A percentile compares a stretch with the other conserved stretches of the same genome.
phyloP scores from a whole-genome alignment of 1,284 basidiomycete genomes.

The Earliella scabrosa region DNA sequence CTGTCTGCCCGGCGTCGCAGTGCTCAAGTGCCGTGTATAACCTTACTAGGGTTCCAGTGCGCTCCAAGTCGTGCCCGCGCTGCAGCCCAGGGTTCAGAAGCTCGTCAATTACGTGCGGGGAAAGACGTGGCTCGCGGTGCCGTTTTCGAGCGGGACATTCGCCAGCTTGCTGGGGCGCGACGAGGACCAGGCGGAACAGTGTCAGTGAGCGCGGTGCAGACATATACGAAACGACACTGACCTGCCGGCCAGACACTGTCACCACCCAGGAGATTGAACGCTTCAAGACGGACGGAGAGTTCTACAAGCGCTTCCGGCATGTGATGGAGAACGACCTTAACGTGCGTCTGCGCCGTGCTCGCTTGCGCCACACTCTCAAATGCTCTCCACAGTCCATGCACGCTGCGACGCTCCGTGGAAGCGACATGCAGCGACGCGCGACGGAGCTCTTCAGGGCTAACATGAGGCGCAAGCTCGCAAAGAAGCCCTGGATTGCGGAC shows the following conservation, averaged over 20 bases:
- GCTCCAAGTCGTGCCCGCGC: constrained; percentile 62
- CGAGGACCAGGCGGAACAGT: no score
- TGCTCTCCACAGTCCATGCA: constrained; percentile 47
- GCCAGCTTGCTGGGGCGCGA: constrained; percentile 42
- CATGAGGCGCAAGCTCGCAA: constrained; percentile 55
- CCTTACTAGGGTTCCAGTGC: constrained; percentile 72
- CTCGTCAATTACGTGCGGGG: constrained; percentile 62
- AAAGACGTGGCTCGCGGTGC: constrained; percentile 61
- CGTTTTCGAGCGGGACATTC: constrained; percentile 49
- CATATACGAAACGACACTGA: no score
- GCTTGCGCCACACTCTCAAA: neutral
- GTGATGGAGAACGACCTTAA: constrained; percentile 57
- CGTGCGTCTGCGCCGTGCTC: constrained; percentile 36
- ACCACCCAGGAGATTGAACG: constrained; percentile 54
- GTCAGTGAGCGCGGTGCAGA: no score
- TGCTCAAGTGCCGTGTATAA: no score
- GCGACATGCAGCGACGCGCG: constrained; percentile 44
- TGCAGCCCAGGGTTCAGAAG: constrained; percentile 56
- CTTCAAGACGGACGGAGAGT: constrained; percentile 49
- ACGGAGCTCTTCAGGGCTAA: constrained; percentile 45
- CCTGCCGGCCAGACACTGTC: no score
- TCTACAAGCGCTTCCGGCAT: constrained; percentile 53
- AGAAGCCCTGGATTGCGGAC: constrained; percentile 64
- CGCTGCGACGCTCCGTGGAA: constrained; percentile 47
- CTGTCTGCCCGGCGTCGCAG: neutral